These are phyloP conservation scores for Penicillium corylophilum DNA, from an alignment of 2,329 filamentous ascomycete genomes.

Conservation along the genomic window DNA sequence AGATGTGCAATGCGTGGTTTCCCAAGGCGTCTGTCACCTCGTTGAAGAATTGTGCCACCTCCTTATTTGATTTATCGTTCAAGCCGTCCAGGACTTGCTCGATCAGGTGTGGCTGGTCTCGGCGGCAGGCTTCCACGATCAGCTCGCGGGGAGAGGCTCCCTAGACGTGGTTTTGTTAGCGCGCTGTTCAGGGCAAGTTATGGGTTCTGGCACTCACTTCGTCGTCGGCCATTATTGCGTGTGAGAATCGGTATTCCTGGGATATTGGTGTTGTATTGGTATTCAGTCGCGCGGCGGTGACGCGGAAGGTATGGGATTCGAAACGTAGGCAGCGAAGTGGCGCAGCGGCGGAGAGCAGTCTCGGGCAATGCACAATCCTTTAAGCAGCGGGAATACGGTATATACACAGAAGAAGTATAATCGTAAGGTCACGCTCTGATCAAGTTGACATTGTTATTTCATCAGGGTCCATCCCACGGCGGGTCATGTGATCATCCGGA, in stretches of 20 bases:
- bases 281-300: conserved; percentile 1
- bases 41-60: conserved; percentile 79
- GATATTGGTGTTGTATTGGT: neutral
- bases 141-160: conserved; percentile 83
- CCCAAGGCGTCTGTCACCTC: conserved; percentile 80
- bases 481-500: conserved; percentile 18
- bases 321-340: conserved; percentile 7
- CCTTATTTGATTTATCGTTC: conserved; percentile 57
- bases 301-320: conserved; percentile 4
- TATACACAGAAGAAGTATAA: conserved; percentile 13
- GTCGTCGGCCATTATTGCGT: conserved; percentile 40
- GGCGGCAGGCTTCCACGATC: conserved; percentile 86
- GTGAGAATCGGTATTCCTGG: neutral
- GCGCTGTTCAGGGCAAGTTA: neutral
- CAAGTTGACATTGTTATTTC: conserved; percentile 10
- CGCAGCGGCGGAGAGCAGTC: neutral
- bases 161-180: conserved; percentile 44
- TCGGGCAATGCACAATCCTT: neutral
- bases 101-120: conserved; percentile 87
- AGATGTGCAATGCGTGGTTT: conserved; percentile 85
- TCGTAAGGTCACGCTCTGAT: conserved; percentile 6
- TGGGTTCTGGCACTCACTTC: conserved; percentile 35
- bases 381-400: neutral
- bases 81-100: conserved; percentile 66
- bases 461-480: conserved; percentile 21